phyloP scores from a whole-genome alignment of 495 filamentous ascomycete genomes.

The Penicillium flavigenum region DNA sequence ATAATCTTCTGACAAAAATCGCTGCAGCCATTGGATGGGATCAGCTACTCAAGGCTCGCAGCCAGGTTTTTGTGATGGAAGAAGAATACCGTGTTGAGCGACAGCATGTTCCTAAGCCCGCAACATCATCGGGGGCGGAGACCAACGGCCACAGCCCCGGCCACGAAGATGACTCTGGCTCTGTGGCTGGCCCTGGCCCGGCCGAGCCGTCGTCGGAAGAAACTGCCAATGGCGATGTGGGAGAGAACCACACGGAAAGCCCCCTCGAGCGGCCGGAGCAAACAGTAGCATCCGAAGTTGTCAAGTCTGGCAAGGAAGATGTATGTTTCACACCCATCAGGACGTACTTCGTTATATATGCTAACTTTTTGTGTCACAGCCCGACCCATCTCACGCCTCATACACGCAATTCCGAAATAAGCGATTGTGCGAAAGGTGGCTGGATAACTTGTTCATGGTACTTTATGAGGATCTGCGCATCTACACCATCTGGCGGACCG shows the following conservation, averaged over 20 bases:
- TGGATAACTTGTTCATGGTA: slow-evolving; percentile 99
- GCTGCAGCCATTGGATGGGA: slow-evolving; percentile 97
- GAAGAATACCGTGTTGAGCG: slow-evolving; percentile 95
- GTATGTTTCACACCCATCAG: slow-evolving; percentile 47
- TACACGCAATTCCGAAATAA: slow-evolving; percentile 87
- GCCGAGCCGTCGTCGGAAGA: slow-evolving; percentile 23
- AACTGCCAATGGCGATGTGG: slow-evolving; percentile 35
- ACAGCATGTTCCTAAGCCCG: slow-evolving; percentile 59
- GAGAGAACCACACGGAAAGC: slow-evolving; percentile 40
- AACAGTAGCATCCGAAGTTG: slow-evolving; percentile 76
- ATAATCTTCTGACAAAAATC: slow-evolving; percentile 90
- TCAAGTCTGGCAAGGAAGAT: slow-evolving; percentile 76
- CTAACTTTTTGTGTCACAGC: slow-evolving; percentile 29
- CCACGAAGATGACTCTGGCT: slow-evolving; percentile 37
- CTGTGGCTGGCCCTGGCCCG: slow-evolving; percentile 37
- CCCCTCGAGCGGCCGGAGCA: slow-evolving; percentile 78
- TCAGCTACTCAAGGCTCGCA: slow-evolving; percentile 85
- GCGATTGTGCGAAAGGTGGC: slow-evolving; percentile 93
- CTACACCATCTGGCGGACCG: slow-evolving; percentile 98
- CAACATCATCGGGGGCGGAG: slow-evolving; percentile 47
- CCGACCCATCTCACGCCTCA: slow-evolving; percentile 46
- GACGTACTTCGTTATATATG: not conserved
- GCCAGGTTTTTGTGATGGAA: slow-evolving; percentile 98
- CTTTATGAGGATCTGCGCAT: slow-evolving; percentile 96
- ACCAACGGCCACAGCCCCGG: slow-evolving; percentile 41